phyloP scores from a whole-genome alignment of 768 basidiomycete genomes.

The Omphalotus guepiniiformis region DNA sequence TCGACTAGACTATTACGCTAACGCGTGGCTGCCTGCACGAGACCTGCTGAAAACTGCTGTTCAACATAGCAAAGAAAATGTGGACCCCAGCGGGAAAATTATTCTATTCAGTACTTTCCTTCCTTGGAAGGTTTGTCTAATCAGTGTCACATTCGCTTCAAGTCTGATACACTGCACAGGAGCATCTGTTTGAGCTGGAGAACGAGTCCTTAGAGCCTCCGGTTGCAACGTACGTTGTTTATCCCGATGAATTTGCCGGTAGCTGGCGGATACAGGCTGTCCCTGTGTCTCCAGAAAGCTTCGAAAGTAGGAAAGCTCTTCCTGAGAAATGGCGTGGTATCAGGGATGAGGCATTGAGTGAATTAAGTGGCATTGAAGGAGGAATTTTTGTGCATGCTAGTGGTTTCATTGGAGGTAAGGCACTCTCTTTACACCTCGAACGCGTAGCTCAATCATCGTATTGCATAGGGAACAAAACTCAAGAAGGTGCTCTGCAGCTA shows the following conservation, averaged over 20 bases:
- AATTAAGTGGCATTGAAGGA: slow-evolving; percentile 69
- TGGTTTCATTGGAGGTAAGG: slow-evolving; percentile 91
- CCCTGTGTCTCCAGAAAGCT: slow-evolving; percentile 75
- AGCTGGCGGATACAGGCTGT: slow-evolving; percentile 95
- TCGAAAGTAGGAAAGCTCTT: slow-evolving; percentile 86
- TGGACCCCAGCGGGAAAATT: slow-evolving; percentile 73
- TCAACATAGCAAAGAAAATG: slow-evolving; percentile 45
- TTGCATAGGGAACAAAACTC: slow-evolving; percentile 75
- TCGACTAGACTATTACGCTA: slow-evolving; percentile 75
- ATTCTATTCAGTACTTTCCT: slow-evolving; percentile 75
- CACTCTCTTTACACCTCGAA: not conserved
- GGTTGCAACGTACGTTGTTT: slow-evolving; percentile 80
- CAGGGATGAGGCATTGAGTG: slow-evolving; percentile 77
- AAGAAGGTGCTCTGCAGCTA: slow-evolving; percentile 80
- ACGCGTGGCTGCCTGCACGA: slow-evolving; percentile 91
- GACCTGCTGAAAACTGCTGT: slow-evolving; percentile 65
- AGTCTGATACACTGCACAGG: slow-evolving; percentile 37
- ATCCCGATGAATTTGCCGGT: slow-evolving; percentile 72
- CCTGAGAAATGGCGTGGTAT: slow-evolving; percentile 93
- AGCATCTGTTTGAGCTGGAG: slow-evolving; percentile 91
- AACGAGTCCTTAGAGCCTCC: slow-evolving; percentile 44
- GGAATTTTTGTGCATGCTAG: slow-evolving; percentile 93
- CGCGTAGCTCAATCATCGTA: not conserved
- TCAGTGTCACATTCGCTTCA: not conserved
- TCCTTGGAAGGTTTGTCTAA: slow-evolving; percentile 75